Evolutionary conservation across 2,329 filamentous ascomycete species (phyloP), one percentile per base, ranked within the genome.

Genomic region (Diaporthe australafricana): DNA sequence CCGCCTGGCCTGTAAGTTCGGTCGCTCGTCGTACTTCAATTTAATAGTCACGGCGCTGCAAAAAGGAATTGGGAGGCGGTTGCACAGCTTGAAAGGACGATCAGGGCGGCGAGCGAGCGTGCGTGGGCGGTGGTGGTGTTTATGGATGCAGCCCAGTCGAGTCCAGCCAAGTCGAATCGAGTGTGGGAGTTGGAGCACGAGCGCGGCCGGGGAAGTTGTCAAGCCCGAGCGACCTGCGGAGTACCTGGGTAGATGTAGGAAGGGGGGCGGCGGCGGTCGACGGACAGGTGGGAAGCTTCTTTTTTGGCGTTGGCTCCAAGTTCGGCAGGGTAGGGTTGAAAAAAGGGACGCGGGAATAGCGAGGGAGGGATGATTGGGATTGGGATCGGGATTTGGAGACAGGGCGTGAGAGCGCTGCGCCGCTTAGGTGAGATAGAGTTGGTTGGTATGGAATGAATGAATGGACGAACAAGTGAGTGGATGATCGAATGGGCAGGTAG

Each of bases 1-100:
- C 71, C 73, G 73, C 74, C 75, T 73, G 69, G 53, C 63, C 48
- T 67, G 42, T 55, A 12, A 42, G 5, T 60, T 45, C 27, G 65
- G 22, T 68, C 35, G 57, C 50, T 40, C 40, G 35, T 38, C n/a
- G 55, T n/a, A 52, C 63, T 60, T 65, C 66, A 56, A 53, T 16
- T 55, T 68, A 47, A 38, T 35, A 35, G 17, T 5, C 9, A 57
- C 25, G 16, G 8, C 30, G 22, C 38, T 14, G 45, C 30, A 27
- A 30, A 40, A 7, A 50, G 11, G 14, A n/a, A 32, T 20, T 14
- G 40, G 16, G n/a, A 14, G 53, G 53, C 42, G 30, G 66, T 8
- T 50, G 45, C 45, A 50, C 42, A 22, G 67, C 16, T 38, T 27
- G 30, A 68, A 5, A 25, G 52, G 30, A 48, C 52, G 45, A 57